Evolutionary conservation across 768 basidiomycete species (phyloP).

Genomic region (Tricholomella constricta): DNA sequence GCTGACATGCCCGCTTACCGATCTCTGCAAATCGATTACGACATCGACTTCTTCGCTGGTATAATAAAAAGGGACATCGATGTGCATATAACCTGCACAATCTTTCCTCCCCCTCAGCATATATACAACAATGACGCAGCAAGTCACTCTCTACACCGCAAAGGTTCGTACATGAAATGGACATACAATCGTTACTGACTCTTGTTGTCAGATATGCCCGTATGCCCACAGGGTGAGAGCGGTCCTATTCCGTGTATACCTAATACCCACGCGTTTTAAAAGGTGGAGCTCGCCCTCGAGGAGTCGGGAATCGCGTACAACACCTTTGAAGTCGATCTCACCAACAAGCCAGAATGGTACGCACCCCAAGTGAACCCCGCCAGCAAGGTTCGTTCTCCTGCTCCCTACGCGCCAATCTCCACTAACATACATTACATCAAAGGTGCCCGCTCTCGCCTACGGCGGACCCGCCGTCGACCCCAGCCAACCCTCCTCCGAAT

Average conservation of each 20-base stretch:
- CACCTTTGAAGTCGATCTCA: constrained; percentile 58
- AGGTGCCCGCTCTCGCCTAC: constrained; percentile 61
- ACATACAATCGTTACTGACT: not conserved
- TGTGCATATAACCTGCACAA: too few relatives aligned
- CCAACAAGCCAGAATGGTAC: constrained; percentile 73
- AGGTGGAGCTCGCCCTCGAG: constrained; percentile 64
- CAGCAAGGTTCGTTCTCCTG: constrained; percentile 52
- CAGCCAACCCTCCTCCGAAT: constrained; percentile 59
- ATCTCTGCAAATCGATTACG: too few relatives aligned
- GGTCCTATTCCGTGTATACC: too few relatives aligned
- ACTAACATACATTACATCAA: constrained; percentile 16
- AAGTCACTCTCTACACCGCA: constrained; percentile 15
- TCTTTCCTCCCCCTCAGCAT: not conserved
- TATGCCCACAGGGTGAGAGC: constrained; percentile 55
- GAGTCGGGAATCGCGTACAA: constrained; percentile 54
- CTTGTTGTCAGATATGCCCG: constrained; percentile 48
- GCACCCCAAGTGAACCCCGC: constrained; percentile 64
- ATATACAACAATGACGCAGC: not conserved
- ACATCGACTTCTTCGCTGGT: too few relatives aligned
- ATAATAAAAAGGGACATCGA: too few relatives aligned
- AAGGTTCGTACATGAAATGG: not conserved
- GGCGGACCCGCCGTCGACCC: constrained; percentile 60
- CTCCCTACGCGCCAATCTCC: too few relatives aligned
- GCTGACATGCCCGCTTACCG: too few relatives aligned
- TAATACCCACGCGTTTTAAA: not conserved